Evolutionary conservation across 768 basidiomycete genomes (phyloP), one percentile per base, ranked within the genome.

Genomic region (Pleurotus tuoliensis): DNA sequence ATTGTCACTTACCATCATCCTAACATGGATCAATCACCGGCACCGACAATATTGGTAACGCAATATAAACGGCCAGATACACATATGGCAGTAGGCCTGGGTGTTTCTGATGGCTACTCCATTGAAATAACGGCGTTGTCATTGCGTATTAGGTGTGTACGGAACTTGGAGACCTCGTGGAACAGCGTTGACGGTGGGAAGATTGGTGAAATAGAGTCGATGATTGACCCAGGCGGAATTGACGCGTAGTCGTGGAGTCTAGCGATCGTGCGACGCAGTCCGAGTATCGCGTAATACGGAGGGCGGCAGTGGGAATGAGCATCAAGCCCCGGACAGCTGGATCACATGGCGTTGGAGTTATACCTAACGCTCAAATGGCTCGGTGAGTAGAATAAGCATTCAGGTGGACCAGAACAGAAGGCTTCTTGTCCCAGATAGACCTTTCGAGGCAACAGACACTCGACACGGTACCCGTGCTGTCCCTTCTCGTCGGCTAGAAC

Each of bases 281-380:
- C 48, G 48, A 50, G 30, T 50, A 50, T 50, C 48, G 48, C 48
- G 48, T 50, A 50, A 50, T 50, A 50, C 15, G 20, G n/a, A 50
- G 15, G 30, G n/a, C 48, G 48, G 24, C 48, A 20, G 30, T 24
- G 37, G 27, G 15, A 50, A 34, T 30, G 16, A 25, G 13, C 41
- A 44, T 44, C 41, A 44, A 22, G 11, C 41, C 41, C 41, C n/a
- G 41, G 41, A 18, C 11, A 37, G 4, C 6, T 34, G 48, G 27
- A 50, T 50, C 20, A 37, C 27, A 24, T 30, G 37, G 8, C 25
- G 25, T 34, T 11, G 30, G 30, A 34, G 30, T 9, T 9, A 3
- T 34, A 30, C 7, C 30, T 11, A 34, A 34, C 30, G 30, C 3
- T n/a, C 48, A 34, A 50, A 50, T 34, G 25, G 16, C 30, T 34